Percentiles rank a stretch among this genome's conserved stretches.
These are phyloP conservation scores for Arctium lappa DNA, from an alignment of 129 eudicot species.

Conservation along the genomic window DNA sequence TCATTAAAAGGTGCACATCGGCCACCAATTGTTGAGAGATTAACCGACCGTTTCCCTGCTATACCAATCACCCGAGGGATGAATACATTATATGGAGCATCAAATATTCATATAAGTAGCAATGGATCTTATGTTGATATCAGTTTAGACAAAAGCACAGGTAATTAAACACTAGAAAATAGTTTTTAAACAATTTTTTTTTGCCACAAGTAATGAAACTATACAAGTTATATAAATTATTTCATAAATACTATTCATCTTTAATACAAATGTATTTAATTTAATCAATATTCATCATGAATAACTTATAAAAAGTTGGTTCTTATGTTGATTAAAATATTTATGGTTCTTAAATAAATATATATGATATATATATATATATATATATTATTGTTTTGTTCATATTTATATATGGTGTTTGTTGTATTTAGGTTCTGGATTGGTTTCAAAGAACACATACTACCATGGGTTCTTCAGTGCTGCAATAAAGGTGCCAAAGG, in stretches of 20 bases:
- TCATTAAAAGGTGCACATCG: slow-evolving; percentile 45
- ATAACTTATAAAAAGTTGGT: too few species aligned
- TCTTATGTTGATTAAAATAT: too few species aligned
- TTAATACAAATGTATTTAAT: too few species aligned
- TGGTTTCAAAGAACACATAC: slow-evolving; percentile 66
- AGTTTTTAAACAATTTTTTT: too few species aligned
- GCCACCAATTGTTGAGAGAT: slow-evolving; percentile 51
- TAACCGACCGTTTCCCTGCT: slow-evolving; percentile 50
- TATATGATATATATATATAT: too few species aligned
- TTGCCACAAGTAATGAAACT: too few species aligned
- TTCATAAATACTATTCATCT: too few species aligned
- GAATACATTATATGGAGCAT: slow-evolving; percentile 46
- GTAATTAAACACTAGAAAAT: slow-evolving; percentile 17
- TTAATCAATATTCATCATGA: too few species aligned
- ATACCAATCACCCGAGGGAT: slow-evolving; percentile 44
- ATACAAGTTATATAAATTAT: too few species aligned
- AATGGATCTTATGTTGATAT: slow-evolving; percentile 73
- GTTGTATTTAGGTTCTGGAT: slow-evolving; percentile 61
- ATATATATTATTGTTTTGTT: too few species aligned
- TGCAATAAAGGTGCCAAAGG: slow-evolving; percentile 70
- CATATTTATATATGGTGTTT: neutral
- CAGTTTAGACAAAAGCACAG: slow-evolving; percentile 59
- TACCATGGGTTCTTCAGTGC: slow-evolving; percentile 87
- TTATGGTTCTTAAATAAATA: too few species aligned
- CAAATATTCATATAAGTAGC: slow-evolving; percentile 46